phyloP scores from a whole-genome alignment of 2,329 filamentous ascomycete species.

The Huntiella savannae region DNA sequence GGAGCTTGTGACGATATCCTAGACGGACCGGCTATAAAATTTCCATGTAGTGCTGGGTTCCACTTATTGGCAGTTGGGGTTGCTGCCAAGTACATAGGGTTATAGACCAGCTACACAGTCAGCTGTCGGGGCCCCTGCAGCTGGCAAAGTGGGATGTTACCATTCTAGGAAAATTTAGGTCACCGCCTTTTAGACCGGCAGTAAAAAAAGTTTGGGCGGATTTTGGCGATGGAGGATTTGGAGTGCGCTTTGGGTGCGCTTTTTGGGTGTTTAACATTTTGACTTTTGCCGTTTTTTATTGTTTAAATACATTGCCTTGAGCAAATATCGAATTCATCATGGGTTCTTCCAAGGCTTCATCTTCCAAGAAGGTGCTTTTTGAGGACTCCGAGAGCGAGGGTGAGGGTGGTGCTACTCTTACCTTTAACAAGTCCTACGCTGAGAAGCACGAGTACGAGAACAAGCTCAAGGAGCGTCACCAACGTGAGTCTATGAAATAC shows the following conservation, averaged over 20 bases:
- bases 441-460: conserved; percentile 90
- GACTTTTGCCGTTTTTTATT: too few species aligned
- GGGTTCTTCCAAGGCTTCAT: conserved; percentile 8
- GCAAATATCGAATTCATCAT: not conserved
- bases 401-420: conserved; percentile 36
- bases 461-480: conserved; percentile 72
- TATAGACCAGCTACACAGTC: too few species aligned
- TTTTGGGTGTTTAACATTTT: too few species aligned
- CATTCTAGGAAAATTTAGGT: too few species aligned
- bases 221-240: not conserved
- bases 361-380: conserved; percentile 33
- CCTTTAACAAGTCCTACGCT: conserved; percentile 81
- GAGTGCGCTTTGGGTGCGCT: not conserved
- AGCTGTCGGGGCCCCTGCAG: too few species aligned
- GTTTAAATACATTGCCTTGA: not conserved
- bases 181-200: too few species aligned
- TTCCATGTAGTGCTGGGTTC: too few species aligned
- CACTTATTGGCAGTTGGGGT: too few species aligned
- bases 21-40: not conserved
- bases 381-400: conserved; percentile 27
- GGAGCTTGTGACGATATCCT: not conserved
- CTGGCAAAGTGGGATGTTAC: too few species aligned
- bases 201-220: not conserved
- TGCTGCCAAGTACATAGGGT: too few species aligned
- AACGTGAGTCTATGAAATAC: conserved; percentile 28